Conservation (phyloP, 106 monocot genomes). For the Dendrobium nobile region DNA sequence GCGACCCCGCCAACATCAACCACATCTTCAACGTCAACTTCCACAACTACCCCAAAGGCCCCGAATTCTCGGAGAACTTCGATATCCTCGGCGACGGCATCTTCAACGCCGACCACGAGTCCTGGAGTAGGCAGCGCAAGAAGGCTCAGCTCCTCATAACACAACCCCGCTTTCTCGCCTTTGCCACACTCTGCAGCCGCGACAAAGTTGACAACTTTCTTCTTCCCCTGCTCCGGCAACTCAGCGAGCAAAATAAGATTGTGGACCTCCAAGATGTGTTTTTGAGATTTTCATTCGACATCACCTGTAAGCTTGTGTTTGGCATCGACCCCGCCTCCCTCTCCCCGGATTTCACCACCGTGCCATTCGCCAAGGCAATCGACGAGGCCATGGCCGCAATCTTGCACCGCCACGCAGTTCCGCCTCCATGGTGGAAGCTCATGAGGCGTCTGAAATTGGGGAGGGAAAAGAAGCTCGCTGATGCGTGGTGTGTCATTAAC, state of each 20-base stretch:
- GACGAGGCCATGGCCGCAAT: constrained; percentile 19
- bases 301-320: constrained; percentile 17
- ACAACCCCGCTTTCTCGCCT: constrained; percentile 8
- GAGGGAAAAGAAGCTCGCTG: constrained; percentile 20
- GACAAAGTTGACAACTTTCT: constrained; percentile 34
- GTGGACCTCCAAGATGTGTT: constrained; percentile 42
- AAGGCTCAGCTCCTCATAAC: constrained; percentile 15
- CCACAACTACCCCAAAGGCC: constrained; percentile 45
- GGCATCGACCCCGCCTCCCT: constrained; percentile 38
- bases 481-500: constrained; percentile 25
- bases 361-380: constrained; percentile 28
- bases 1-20: constrained; percentile 23
- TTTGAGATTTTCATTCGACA: constrained; percentile 36
- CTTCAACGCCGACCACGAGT: constrained; percentile 31
- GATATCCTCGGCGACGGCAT: constrained; percentile 43
- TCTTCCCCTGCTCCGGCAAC: constrained; percentile 20
- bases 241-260: not conserved
- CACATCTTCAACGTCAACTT: constrained; percentile 24
- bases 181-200: constrained; percentile 7
- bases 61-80: constrained; percentile 37
- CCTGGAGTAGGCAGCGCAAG: constrained; percentile 28
- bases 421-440: constrained; percentile 36
- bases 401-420: constrained; percentile 24
- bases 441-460: constrained; percentile 21
- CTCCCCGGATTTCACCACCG: constrained; percentile 15